phyloP scores from a whole-genome alignment of 108 stramenopile genomes.

The Cylindrotheca fusiformis region DNA sequence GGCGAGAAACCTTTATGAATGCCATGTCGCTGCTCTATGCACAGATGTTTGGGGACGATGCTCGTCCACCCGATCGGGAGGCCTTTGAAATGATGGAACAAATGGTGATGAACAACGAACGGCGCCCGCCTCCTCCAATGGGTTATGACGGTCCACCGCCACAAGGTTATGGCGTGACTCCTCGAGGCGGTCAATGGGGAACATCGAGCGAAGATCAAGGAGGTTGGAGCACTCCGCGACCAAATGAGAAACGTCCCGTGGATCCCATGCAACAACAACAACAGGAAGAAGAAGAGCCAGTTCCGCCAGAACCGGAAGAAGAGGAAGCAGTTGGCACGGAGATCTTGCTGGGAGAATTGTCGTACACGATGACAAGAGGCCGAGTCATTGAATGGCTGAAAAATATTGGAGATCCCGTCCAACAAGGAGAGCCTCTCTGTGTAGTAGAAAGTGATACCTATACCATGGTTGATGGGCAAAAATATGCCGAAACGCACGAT shows the following conservation, averaged over 20 bases:
- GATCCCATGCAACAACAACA: background rate
- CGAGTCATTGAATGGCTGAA: background rate
- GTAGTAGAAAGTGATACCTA: background rate
- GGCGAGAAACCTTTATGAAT: background rate
- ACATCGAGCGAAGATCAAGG: background rate
- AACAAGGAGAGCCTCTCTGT: background rate
- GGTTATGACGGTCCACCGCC: background rate
- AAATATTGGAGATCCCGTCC: background rate
- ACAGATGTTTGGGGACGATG: background rate
- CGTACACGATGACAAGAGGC: background rate
- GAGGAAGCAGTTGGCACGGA: background rate
- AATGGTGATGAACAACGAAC: background rate
- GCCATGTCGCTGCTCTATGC: background rate
- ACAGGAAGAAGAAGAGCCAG: background rate
- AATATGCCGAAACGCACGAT: background rate
- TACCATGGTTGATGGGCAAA: background rate
- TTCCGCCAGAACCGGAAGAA: background rate
- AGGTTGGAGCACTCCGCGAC: background rate
- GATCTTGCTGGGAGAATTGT: background rate
- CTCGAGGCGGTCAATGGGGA: background rate
- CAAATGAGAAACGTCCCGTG: background rate
- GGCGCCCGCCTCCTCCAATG: background rate
- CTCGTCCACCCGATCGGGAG: background rate
- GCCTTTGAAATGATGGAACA: background rate
- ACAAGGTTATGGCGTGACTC: background rate